Conservation (phyloP, 306 rosid genomes). For the Acacia crassicarpa region DNA sequence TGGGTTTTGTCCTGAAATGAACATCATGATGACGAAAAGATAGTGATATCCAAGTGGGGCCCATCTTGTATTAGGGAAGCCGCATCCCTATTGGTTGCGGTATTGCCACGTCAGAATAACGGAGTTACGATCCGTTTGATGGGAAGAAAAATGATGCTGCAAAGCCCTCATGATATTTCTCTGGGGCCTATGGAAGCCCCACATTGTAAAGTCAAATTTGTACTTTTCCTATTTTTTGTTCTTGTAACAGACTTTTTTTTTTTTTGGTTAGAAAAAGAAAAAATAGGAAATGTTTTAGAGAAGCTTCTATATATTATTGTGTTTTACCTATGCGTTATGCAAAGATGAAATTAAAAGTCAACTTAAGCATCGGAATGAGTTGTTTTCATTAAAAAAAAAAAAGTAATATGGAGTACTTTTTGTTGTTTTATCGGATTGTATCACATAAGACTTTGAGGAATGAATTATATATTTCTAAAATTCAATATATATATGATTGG, state of each 20-base stretch:
- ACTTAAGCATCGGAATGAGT: background rate
- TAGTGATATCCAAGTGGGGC: conserved; percentile 40
- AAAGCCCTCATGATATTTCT: conserved; percentile 19
- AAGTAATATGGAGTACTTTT: too few species aligned
- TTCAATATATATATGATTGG: too few species aligned
- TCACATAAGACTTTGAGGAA: too few species aligned
- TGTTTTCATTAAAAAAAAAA: background rate
- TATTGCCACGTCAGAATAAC: conserved; percentile 33
- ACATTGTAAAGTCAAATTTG: conserved; percentile 32
- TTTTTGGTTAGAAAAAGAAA: background rate
- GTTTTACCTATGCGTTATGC: background rate
- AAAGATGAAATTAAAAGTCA: background rate
- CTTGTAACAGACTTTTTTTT: background rate
- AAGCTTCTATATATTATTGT: background rate
- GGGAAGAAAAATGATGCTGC: background rate
- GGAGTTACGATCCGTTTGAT: background rate
- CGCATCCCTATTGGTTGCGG: conserved; percentile 50
- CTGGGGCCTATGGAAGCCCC: conserved; percentile 42
- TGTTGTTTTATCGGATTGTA: too few species aligned
- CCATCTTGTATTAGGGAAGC: conserved; percentile 38
- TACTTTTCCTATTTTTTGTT: background rate
- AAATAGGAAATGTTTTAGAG: background rate
- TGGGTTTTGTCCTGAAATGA: background rate
- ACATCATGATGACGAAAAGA: conserved; percentile 29
- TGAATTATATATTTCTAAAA: too few species aligned